Base-by-base conservation (phyloP, 2,329 filamentous ascomycete species). In the Orbilia ellipsospora region DNA sequence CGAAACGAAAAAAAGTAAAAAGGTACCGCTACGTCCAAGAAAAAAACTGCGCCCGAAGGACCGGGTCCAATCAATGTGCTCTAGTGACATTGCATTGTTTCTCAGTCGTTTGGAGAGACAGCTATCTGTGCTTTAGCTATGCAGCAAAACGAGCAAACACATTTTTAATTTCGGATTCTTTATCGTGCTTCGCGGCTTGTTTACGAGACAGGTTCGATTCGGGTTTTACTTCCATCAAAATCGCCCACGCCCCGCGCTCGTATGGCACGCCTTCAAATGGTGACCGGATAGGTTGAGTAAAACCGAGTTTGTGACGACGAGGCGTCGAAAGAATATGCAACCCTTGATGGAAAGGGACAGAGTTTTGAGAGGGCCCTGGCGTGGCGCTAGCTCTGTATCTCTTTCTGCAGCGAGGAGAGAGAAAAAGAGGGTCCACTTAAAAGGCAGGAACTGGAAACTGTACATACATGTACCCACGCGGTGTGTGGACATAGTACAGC, bases 1-100 rank as follows among this genome's bases (percentile, higher is more conserved):
- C 5, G 31, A 36, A 36, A 36, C 31, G 10, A 36, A 36, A 36
- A 36, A 36, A 36, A 36, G 31, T 36, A 36, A 36, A 36, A 3
- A 31, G 28, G 28, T 31, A 31, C 28, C 28, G n/a, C 4, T 36
- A 36, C 5, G 26, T 20, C 16, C 45, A 15, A n/a, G 7, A 36
- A 15, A 48, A 8, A 62, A 40, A 20, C 18, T 16, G 18, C 16
- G 40, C 62, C 52, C 55, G 54, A 59, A 52, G 63, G 20, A 56
- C 23, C 31, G 45, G 45, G 64, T 31, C 44, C 54, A 48, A 68
- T 44, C 31, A 36, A 10, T 10, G 31, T 36, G 5, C 31, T 7
- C 8, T 6, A 36, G 5, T 36, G 31, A 7, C 31, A 10, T 36
- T 36, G 31, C 31, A 36, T 36, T 36, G 31, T 6, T 10, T 36